These are phyloP conservation scores for Hebeloma cylindrosporum DNA, from an alignment of 768 basidiomycete genomes.

Conservation along the genomic window DNA sequence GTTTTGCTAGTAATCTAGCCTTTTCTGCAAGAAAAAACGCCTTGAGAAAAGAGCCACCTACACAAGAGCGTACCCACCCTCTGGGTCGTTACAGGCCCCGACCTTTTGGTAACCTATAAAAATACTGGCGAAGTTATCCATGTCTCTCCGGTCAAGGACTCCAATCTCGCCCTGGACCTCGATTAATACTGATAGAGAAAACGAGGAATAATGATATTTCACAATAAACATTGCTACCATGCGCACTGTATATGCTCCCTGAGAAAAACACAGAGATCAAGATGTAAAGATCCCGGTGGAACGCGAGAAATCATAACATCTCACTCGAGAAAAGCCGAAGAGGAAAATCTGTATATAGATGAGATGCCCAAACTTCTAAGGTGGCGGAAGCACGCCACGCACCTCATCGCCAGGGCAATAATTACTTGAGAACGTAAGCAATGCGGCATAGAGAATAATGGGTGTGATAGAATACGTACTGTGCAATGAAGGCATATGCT, in stretches of 20 bases:
- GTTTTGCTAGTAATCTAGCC: slow-evolving; percentile 46
- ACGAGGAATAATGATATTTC: slow-evolving; percentile 18
- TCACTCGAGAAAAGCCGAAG: slow-evolving; percentile 74
- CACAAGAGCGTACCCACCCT: slow-evolving; percentile 34
- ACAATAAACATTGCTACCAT: slow-evolving; percentile 75
- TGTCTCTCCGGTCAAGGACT: slow-evolving; percentile 65
- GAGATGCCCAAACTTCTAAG: not conserved
- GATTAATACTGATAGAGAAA: not conserved
- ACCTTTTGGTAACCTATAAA: slow-evolving; percentile 62
- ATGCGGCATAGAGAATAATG: not conserved
- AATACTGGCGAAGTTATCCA: slow-evolving; percentile 69
- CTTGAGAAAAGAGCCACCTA: not conserved
- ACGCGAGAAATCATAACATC: slow-evolving; percentile 10
- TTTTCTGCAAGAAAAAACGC: slow-evolving; percentile 17
- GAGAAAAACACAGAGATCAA: slow-evolving; percentile 3
- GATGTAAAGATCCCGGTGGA: not conserved
- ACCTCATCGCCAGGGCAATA: slow-evolving; percentile 75
- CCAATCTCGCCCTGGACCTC: slow-evolving; percentile 62
- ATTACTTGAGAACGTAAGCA: slow-evolving; percentile 44
- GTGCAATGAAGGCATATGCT: slow-evolving; percentile 77
- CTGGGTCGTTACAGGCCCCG: slow-evolving; percentile 49
- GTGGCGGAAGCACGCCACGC: slow-evolving; percentile 3
- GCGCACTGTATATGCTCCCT: slow-evolving; percentile 78
- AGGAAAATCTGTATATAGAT: slow-evolving; percentile 56
- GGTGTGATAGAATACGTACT: slow-evolving; percentile 44